These are phyloP conservation scores for Fagopyrum tataricum DNA, from an alignment of 148 eudicot species.

Conservation along the genomic window DNA sequence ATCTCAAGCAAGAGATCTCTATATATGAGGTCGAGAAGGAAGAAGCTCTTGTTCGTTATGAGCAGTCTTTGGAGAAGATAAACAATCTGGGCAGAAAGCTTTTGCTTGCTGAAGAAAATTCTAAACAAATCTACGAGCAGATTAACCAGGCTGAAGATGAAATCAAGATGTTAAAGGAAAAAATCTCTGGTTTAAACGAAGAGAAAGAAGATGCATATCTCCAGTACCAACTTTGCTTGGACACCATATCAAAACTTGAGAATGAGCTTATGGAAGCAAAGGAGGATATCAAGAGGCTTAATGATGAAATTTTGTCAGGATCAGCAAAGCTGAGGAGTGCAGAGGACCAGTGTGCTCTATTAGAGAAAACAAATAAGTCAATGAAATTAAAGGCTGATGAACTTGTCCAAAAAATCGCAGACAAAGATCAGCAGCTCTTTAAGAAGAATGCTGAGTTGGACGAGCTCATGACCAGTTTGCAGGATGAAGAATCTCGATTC, in stretches of 20 bases:
- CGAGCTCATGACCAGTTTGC: slow-evolving; percentile 39
- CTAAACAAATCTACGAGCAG: slow-evolving; percentile 31
- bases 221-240: slow-evolving; percentile 49
- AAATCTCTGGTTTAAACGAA: slow-evolving; percentile 35
- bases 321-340: slow-evolving; percentile 46
- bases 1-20: slow-evolving; percentile 42
- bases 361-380: slow-evolving; percentile 53
- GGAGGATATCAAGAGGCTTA: slow-evolving; percentile 52
- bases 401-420: slow-evolving; percentile 42
- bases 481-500: slow-evolving; percentile 51
- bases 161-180: slow-evolving; percentile 42
- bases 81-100: slow-evolving; percentile 48
- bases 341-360: slow-evolving; percentile 43
- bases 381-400: slow-evolving; percentile 55
- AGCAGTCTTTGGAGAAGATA: slow-evolving; percentile 45
- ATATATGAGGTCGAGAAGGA: slow-evolving; percentile 48
- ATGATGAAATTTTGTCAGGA: slow-evolving; percentile 34
- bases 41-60: slow-evolving; percentile 34
- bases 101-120: slow-evolving; percentile 36
- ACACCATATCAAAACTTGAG: slow-evolving; percentile 54
- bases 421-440: slow-evolving; percentile 56
- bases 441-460: slow-evolving; percentile 60
- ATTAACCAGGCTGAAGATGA: slow-evolving; percentile 53
- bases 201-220: slow-evolving; percentile 48
- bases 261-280: slow-evolving; percentile 44